Evolutionary conservation across 148 eudicot species (phyloP), one percentile per base, ranked within the genome.

Genomic region (Rhododendron ferrugineum): DNA sequence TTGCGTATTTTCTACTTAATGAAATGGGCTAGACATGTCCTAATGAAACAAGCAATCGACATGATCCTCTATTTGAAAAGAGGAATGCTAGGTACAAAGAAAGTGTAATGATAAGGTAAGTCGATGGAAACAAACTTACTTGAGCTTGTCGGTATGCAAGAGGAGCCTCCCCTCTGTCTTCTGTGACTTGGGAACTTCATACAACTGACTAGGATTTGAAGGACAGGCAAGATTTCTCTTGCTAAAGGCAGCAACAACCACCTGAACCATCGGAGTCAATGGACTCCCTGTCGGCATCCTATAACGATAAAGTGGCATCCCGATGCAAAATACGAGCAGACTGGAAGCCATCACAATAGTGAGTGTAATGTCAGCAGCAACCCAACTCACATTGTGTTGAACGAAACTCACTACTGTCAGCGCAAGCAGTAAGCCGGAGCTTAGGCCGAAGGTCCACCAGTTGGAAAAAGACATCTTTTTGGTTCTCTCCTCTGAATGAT

Each of bases 301-400:
- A 7, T 87, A 92, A 34, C 93, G 85, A 49, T 90, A 93, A 76
- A 88, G 84, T 0, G 85, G 89, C 83, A 87, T 88, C 40, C 94
- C 95, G 13, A 89, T 4, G 13, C 85, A 68, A 62, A 92, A 89
- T 0, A 93, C 79, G n/a, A 84, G 44, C 1, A 90, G 52, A 18
- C 88, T 85, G 7, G 83, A 11, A 7, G 84, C 88, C 94, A 93
- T 90, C 8, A 72, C 64, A 5, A 83, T 47, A 2, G 85, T 77
- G 15, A 91, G 89, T 1, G 84, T 84, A 36, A 88, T n/a, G 86
- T 88, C 87, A 2, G 86, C 95, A 2, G 76, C 73, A 1, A 90
- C 94, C 94, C 93, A 93, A 26, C 90, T 88, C 5, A 82, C 88
- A 42, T 89, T n/a, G 47, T 94, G 95, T 68, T 93, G 88, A 1